phyloP scores from a whole-genome alignment of 257 asterid species.

The Nemophila menziesii region DNA sequence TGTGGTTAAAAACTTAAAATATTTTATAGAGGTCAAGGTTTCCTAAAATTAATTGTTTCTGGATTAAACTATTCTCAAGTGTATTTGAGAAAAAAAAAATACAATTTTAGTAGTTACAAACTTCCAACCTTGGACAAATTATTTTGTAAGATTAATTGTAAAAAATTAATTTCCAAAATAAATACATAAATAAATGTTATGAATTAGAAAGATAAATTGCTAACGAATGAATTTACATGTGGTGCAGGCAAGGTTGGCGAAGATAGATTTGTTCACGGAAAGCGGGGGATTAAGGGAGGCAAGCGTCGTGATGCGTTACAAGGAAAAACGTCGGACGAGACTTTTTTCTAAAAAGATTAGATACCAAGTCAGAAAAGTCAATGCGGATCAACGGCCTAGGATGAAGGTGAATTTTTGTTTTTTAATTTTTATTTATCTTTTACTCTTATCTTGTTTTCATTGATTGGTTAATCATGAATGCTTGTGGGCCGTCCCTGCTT shows the following conservation, averaged over 20 bases:
- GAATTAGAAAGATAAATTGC: too few relatives aligned
- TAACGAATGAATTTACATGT: conserved; percentile 7
- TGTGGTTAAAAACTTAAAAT: too few relatives aligned
- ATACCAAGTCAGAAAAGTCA: conserved; percentile 75
- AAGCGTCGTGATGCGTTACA: conserved; percentile 58
- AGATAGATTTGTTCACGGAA: conserved; percentile 64
- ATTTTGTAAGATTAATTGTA: too few relatives aligned
- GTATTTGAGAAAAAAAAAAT: too few relatives aligned
- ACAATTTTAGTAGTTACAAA: too few relatives aligned
- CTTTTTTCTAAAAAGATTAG: conserved; percentile 69
- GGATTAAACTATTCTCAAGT: too few relatives aligned
- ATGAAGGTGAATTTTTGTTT: conserved; percentile 38
- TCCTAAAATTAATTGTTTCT: too few relatives aligned
- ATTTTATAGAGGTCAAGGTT: too few relatives aligned
- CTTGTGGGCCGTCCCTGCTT: background rate
- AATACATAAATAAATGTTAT: too few relatives aligned
- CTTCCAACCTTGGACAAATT: too few relatives aligned
- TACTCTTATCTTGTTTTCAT: background rate
- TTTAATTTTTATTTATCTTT: background rate
- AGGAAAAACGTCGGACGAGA: conserved; percentile 59
- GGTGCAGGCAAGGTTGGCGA: conserved; percentile 66
- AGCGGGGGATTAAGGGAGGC: conserved; percentile 69
- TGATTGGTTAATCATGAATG: background rate
- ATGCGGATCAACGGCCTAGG: conserved; percentile 77
- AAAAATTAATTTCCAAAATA: too few relatives aligned